Conservation (phyloP, 345 rosid genomes). For the Citrus maxima region DNA sequence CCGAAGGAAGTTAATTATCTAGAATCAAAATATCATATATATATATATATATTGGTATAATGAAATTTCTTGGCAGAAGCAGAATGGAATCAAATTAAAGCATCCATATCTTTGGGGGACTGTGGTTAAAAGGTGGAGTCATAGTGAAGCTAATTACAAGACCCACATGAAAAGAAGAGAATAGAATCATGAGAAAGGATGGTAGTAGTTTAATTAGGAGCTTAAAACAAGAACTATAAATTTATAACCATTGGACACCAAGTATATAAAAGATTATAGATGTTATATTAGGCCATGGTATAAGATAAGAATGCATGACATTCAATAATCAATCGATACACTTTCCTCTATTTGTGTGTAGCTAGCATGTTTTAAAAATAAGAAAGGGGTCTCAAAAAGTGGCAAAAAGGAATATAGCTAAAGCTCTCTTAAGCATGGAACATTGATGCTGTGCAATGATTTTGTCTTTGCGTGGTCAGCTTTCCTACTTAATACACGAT, state of each 20-base stretch:
- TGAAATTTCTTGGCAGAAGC: slow-evolving; percentile 4
- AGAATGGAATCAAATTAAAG: slow-evolving; percentile 31
- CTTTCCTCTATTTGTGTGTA: slow-evolving; percentile 12
- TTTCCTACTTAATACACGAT: slow-evolving; percentile 17
- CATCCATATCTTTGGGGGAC: slow-evolving; percentile 17
- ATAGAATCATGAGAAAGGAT: slow-evolving; percentile 44
- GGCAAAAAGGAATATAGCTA: slow-evolving; percentile 18
- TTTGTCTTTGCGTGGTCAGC: slow-evolving; percentile 40
- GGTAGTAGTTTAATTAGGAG: slow-evolving; percentile 17
- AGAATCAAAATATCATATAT: not conserved
- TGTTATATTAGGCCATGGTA: not conserved
- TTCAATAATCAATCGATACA: not conserved
- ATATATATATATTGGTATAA: not conserved
- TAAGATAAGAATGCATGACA: slow-evolving; percentile 11
- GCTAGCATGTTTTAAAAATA: slow-evolving; percentile 16
- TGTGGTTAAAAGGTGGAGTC: slow-evolving; percentile 22
- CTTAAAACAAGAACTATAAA: slow-evolving; percentile 11
- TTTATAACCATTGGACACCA: slow-evolving; percentile 13
- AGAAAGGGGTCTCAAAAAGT: slow-evolving; percentile 24
- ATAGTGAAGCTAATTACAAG: slow-evolving; percentile 34
- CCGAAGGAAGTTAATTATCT: slow-evolving; percentile 2
- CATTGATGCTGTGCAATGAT: slow-evolving; percentile 40
- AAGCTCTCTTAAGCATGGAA: slow-evolving; percentile 31
- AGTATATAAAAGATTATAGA: not conserved
- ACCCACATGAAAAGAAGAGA: slow-evolving; percentile 51